Evolutionary conservation across 345 rosid species (phyloP).

Genomic region (Draba incana): DNA sequence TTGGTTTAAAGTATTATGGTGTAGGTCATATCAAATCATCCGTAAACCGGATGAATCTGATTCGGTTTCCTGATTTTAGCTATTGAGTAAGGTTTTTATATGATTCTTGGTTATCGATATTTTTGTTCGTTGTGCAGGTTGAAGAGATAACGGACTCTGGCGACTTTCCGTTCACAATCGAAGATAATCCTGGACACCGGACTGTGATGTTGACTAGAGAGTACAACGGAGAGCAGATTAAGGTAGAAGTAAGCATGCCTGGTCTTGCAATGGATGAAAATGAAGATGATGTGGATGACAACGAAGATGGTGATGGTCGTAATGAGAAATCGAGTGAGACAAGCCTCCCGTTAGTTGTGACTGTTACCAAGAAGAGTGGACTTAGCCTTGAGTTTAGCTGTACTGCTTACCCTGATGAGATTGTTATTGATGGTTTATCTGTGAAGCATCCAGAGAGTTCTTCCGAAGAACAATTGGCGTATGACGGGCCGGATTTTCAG

Average conservation of each 20-base stretch:
- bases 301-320: conserved; percentile 38
- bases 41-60: not conserved
- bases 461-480: conserved; percentile 54
- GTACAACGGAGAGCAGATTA: conserved; percentile 65
- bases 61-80: not conserved
- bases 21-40: not conserved
- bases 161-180: conserved; percentile 73
- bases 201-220: conserved; percentile 64
- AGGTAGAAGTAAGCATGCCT: conserved; percentile 78
- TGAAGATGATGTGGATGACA: conserved; percentile 41
- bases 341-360: conserved; percentile 65
- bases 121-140: conserved; percentile 38
- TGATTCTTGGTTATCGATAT: not conserved
- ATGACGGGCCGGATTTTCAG: conserved; percentile 88
- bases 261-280: conserved; percentile 65
- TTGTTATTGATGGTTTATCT: conserved; percentile 61
- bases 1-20: not conserved
- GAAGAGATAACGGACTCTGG: conserved; percentile 48
- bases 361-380: conserved; percentile 66
- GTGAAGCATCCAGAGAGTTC: conserved; percentile 49
- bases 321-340: conserved; percentile 48
- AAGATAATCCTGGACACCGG: conserved; percentile 68
- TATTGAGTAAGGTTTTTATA: not conserved
- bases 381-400: conserved; percentile 65
- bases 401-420: conserved; percentile 65